A percentile compares a stretch with the other conserved stretches of the same genome.
These are phyloP conservation scores for Eutrema salsugineum DNA, from an alignment of 441 rosid genomes.

Conservation along the genomic window DNA sequence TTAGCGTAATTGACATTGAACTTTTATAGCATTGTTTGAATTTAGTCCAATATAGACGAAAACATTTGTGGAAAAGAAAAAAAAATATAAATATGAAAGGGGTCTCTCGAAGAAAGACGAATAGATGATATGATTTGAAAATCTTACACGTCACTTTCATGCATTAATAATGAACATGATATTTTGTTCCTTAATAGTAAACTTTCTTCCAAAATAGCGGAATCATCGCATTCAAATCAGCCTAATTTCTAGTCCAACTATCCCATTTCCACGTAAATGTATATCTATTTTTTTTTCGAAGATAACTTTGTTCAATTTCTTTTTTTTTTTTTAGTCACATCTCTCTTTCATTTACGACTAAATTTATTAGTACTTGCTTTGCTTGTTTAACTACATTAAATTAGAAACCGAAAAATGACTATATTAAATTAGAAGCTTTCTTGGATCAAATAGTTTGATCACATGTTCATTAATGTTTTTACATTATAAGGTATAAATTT, in stretches of 20 bases:
- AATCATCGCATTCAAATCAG: constrained; percentile 33
- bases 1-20: background rate
- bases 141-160: constrained; percentile 20
- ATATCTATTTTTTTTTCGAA: too few relatives aligned
- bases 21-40: background rate
- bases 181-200: background rate
- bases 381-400: too few relatives aligned
- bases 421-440: too few relatives aligned
- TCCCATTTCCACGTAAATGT: constrained; percentile 8
- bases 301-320: too few relatives aligned
- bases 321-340: too few relatives aligned
- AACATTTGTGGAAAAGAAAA: background rate
- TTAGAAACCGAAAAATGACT: too few relatives aligned
- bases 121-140: constrained; percentile 13
- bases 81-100: background rate
- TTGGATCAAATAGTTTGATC: too few relatives aligned
- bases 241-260: constrained; percentile 11
- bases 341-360: too few relatives aligned
- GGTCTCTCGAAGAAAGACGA: constrained; percentile 9
- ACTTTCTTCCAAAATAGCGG: background rate
- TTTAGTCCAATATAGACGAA: background rate
- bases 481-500: too few relatives aligned
- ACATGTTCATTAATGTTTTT: too few relatives aligned
- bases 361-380: too few relatives aligned
- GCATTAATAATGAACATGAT: constrained; percentile 13